These are phyloP conservation scores for Syncephalastrum racemosum DNA, from an alignment of 371 early-diverging fungal genomes.

Conservation along the genomic window DNA sequence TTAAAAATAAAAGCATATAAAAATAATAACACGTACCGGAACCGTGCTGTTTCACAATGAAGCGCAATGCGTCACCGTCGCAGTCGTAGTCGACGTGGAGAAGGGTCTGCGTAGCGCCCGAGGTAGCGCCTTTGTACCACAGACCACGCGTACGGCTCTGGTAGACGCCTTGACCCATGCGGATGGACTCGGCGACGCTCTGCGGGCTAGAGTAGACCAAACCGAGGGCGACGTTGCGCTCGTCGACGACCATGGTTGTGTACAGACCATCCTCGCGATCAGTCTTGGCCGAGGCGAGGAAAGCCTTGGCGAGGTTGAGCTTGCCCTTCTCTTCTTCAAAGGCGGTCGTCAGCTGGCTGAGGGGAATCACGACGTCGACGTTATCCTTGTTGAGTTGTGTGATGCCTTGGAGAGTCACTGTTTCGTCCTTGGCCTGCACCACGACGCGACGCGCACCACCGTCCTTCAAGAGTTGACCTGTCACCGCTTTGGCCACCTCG, in stretches of 20 bases:
- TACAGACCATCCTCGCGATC: conserved; percentile 91
- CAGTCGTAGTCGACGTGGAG: conserved; percentile 82
- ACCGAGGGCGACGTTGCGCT: conserved; percentile 85
- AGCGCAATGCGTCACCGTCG: conserved; percentile 87
- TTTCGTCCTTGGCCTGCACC: conserved; percentile 26
- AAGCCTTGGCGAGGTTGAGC: conserved; percentile 69
- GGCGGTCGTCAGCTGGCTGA: conserved; percentile 34
- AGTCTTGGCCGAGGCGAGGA: conserved; percentile 63
- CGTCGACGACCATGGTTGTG: conserved; percentile 92
- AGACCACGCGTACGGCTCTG: conserved; percentile 88
- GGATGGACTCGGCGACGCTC: conserved; percentile 82
- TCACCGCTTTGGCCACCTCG: conserved; percentile 20
- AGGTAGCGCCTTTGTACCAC: conserved; percentile 95
- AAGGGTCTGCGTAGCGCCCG: conserved; percentile 89
- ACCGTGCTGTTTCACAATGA: conserved; percentile 86
- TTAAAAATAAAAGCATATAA: not conserved
- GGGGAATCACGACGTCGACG: conserved; percentile 40
- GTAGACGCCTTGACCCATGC: conserved; percentile 86
- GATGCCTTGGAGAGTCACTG: conserved; percentile 34
- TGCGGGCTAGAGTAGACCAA: conserved; percentile 87
- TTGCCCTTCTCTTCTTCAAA: conserved; percentile 24
- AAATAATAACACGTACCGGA: conserved; percentile 55
- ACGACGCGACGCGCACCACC: conserved; percentile 48
- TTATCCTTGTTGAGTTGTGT: conserved; percentile 34
- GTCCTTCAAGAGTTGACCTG: conserved; percentile 29